Base-by-base conservation (phyloP, 441 rosid genomes). In the Syzygium malaccense region DNA sequence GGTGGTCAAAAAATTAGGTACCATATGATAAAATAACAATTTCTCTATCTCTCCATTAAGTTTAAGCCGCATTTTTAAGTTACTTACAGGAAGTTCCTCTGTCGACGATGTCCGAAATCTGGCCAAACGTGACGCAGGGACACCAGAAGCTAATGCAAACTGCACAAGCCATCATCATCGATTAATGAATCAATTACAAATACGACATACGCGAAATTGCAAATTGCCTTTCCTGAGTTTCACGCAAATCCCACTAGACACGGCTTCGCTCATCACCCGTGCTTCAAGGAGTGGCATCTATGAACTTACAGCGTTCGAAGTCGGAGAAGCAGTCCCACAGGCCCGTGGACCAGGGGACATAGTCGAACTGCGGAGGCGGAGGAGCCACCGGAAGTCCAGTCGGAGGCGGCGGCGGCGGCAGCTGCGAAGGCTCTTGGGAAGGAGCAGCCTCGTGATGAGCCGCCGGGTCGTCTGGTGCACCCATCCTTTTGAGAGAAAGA, bases 371-470 rank as follows among this genome's bases (percentile, higher is more conserved):
- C 0, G 57, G 86, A n/a, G 56, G 86, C 6, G 2, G 37, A 30
- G 37, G 26, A 7, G 30, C 28, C 33, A 30, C 86, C 3, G 45
- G 60, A 53, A 30, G 28, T 55, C 58, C 37, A 33, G 28, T 55
- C 1, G 7, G 14, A 13, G 28, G 5, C 26, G 3, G 2, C 8
- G 57, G 14, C 57, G n/a, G 0, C 6, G 6, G 41, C 15, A 8
- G 83, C 28, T 23, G 49, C 49, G 8, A 41, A 12, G n/a, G n/a
- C 83, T 75, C 51, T 6, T 41, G 83, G 4, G 45, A 12, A 75
- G 83, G 51, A 75, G n/a, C 2, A 41, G 83, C 83, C 28, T 20
- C 14, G n/a, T 41, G n/a, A 23, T 12, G n/a, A 75, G 83, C 51
- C n/a, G 23, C 18, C 12, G 49, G 66, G 51, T 75, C 51, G 17